Evolutionary conservation across 2,329 filamentous ascomycete species (phyloP).

Genomic region (Talaromyces sp.): DNA sequence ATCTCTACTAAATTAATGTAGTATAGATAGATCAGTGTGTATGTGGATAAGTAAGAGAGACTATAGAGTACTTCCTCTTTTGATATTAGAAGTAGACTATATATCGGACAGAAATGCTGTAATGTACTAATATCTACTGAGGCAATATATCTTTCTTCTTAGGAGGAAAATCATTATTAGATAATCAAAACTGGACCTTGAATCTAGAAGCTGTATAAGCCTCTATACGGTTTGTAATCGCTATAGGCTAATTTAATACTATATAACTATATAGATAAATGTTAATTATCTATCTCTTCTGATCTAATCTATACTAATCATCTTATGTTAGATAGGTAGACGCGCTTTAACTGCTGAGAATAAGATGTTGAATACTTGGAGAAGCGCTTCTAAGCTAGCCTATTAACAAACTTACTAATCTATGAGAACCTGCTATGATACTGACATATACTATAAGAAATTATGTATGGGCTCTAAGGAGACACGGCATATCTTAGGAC

Average conservation of each 20-base stretch:
- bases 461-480: too few relatives aligned
- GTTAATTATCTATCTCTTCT: conserved; percentile 8
- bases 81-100: conserved; percentile 21
- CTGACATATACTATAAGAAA: too few relatives aligned
- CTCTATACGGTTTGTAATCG: conserved; percentile 1
- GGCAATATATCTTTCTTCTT: conserved; percentile 6
- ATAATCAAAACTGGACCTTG: not conserved
- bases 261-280: conserved; percentile 15
- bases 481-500: too few relatives aligned
- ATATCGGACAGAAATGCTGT: conserved; percentile 1
- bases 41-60: conserved; percentile 19
- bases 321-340: conserved; percentile 23
- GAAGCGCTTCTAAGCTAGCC: conserved; percentile 29
- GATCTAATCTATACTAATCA: conserved; percentile 8
- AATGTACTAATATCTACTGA: conserved; percentile 6
- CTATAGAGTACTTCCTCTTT: conserved; percentile 23
- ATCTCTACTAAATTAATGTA: conserved; percentile 13
- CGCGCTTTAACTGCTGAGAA: conserved; percentile 29
- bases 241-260: conserved; percentile 10
- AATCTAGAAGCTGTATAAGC: conserved; percentile 1
- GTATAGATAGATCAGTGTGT: conserved; percentile 13
- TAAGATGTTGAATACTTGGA: conserved; percentile 32
- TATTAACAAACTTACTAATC: conserved; percentile 17
- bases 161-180: conserved; percentile 8
- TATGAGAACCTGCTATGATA: too few relatives aligned